Conservation (phyloP, 441 rosid species). For the Bocquillonia castaneifolia region DNA sequence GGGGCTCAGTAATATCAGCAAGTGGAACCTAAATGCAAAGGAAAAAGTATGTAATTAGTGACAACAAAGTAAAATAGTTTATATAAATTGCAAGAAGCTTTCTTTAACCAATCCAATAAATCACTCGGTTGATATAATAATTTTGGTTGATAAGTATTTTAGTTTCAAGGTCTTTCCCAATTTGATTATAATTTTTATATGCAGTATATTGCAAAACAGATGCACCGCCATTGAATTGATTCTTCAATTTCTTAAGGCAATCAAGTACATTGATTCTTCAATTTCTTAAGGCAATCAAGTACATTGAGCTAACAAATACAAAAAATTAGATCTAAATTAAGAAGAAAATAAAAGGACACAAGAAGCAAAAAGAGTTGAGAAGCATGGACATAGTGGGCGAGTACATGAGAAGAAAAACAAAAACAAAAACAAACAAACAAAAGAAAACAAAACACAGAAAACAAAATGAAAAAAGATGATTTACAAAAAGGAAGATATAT, state of each 20-base stretch:
- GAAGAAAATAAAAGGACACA: too few relatives aligned
- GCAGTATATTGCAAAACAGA: neutral
- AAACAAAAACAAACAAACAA: neutral
- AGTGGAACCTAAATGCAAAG: slow-evolving; percentile 53
- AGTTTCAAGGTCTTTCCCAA: neutral
- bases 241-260: neutral
- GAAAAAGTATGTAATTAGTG: neutral
- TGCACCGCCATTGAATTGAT: neutral
- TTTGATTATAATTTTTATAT: neutral
- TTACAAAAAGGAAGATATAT: neutral
- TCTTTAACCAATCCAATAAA: neutral
- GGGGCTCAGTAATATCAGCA: slow-evolving; percentile 42
- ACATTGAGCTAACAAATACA: too few relatives aligned
- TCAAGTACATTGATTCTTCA: neutral
- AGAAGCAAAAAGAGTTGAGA: too few relatives aligned
- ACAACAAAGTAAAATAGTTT: neutral
- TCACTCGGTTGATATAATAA: neutral
- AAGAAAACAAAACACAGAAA: neutral
- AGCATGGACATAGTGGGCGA: too few relatives aligned
- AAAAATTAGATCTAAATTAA: too few relatives aligned
- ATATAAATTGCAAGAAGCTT: neutral
- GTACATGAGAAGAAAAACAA: too few relatives aligned
- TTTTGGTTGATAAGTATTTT: neutral
- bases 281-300: too few relatives aligned
- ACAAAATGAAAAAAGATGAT: too few relatives aligned